A percentile compares a stretch with the other conserved stretches of the same genome.
Evolutionary conservation across 257 asterid genomes (phyloP).

Genomic region (Schizonepeta tenuifolia): DNA sequence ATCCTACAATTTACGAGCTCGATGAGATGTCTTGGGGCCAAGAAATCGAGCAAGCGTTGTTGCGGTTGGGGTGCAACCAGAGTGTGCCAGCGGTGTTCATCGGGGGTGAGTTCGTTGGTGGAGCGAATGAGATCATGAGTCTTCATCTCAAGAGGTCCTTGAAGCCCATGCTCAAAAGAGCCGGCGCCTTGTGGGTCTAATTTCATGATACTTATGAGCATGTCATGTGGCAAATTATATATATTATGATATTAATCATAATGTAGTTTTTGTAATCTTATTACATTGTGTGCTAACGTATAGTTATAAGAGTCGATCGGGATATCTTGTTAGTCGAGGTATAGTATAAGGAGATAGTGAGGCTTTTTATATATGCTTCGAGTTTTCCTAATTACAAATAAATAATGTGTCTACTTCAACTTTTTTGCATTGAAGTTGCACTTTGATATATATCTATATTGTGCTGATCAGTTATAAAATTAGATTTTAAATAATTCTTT

Average conservation of each 20-base stretch:
- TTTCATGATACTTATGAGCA: not conserved
- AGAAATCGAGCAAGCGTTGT: conserved; percentile 74
- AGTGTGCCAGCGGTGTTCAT: conserved; percentile 71
- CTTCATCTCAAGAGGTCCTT: conserved; percentile 73
- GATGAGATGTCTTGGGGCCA: conserved; percentile 63
- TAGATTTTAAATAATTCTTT: conserved; percentile 20
- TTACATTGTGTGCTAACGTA: not conserved
- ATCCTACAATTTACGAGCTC: conserved; percentile 66
- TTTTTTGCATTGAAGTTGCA: conserved; percentile 41
- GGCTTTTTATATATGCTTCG: conserved; percentile 30
- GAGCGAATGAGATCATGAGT: conserved; percentile 74
- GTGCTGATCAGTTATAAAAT: not conserved
- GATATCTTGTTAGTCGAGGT: conserved; percentile 26
- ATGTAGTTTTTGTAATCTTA: conserved; percentile 23
- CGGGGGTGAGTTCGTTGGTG: conserved; percentile 71
- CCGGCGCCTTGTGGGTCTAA: conserved; percentile 83
- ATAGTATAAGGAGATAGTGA: conserved; percentile 38
- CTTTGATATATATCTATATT: conserved; percentile 4
- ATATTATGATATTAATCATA: not conserved
- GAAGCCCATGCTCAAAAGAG: conserved; percentile 68
- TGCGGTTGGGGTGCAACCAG: conserved; percentile 55
- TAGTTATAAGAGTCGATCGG: conserved; percentile 17
- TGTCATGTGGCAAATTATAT: not conserved
- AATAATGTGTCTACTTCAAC: conserved; percentile 32
- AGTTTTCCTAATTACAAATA: conserved; percentile 36